Evolutionary conservation across 1,284 basidiomycete genomes (phyloP).

Genomic region (Ustilago cynodontis): DNA sequence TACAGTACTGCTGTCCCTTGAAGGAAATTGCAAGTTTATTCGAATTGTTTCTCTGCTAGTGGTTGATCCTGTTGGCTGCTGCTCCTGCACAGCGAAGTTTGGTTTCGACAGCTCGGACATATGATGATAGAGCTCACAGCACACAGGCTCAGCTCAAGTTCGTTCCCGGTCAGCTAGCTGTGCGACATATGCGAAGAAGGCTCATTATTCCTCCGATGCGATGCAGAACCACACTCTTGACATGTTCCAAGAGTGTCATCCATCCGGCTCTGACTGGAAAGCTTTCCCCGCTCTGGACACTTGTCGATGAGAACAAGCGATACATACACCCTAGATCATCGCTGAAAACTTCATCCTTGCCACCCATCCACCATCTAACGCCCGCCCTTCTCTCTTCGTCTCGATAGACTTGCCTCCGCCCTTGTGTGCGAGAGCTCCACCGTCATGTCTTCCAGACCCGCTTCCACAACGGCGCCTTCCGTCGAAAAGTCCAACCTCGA

Average conservation of each 20-base stretch:
- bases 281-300: neutral
- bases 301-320: slow-evolving; percentile 1
- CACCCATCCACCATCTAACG: neutral
- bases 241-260: neutral
- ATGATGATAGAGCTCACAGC: no score
- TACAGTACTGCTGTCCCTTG: neutral
- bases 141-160: neutral
- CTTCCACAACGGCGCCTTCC: slow-evolving; percentile 30
- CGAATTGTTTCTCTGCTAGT: no score
- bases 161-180: neutral
- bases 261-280: neutral
- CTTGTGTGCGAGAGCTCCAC: slow-evolving; percentile 1
- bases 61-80: no score
- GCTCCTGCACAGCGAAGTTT: no score
- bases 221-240: neutral
- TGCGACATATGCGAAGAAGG: neutral
- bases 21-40: neutral
- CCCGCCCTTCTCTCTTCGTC: neutral
- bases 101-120: slow-evolving; percentile 4
- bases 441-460: slow-evolving; percentile 25
- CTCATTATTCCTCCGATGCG: slow-evolving; percentile 2
- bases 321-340: slow-evolving; percentile 9
- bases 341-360: neutral
- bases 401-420: neutral
- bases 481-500: slow-evolving; percentile 27